These are phyloP conservation scores for Penicillium paxilli DNA, from an alignment of 495 filamentous ascomycete species.

Conservation along the genomic window DNA sequence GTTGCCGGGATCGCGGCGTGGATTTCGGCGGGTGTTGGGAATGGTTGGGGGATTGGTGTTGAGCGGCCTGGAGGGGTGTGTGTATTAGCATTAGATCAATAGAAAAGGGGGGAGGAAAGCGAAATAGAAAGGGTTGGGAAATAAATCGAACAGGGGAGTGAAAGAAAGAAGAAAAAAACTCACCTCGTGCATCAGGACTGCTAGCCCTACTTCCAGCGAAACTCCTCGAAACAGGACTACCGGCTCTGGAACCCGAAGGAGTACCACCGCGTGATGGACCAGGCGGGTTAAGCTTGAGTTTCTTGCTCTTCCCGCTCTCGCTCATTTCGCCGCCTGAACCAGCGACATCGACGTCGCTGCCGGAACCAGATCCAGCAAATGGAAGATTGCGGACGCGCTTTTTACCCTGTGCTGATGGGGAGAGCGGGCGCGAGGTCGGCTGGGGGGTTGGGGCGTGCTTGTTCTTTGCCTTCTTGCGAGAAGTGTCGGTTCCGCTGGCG, in stretches of 20 bases:
- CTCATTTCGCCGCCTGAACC: constrained; percentile 67
- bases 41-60: constrained; percentile 36
- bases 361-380: constrained; percentile 56
- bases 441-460: constrained; percentile 56
- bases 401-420: constrained; percentile 43
- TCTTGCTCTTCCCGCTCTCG: constrained; percentile 69
- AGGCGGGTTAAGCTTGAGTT: constrained; percentile 57
- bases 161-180: constrained; percentile 10
- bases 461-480: constrained; percentile 85
- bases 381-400: constrained; percentile 47
- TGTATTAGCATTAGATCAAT: constrained; percentile 13
- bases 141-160: neutral
- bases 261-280: constrained; percentile 53
- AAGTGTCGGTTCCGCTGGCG: constrained; percentile 85
- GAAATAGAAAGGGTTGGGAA: constrained; percentile 1
- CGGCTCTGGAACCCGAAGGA: constrained; percentile 48
- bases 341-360: constrained; percentile 76
- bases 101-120: neutral
- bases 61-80: constrained; percentile 36
- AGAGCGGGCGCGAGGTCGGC: constrained; percentile 56
- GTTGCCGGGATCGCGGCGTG: constrained; percentile 62
- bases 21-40: constrained; percentile 70
- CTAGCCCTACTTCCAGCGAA: neutral
- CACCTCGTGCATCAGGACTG: constrained; percentile 32
- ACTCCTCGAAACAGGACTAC: constrained; percentile 21